Evolutionary conservation across 176 grass and related monocot genomes (phyloP).

Genomic region (Coix lacrymajobi): DNA sequence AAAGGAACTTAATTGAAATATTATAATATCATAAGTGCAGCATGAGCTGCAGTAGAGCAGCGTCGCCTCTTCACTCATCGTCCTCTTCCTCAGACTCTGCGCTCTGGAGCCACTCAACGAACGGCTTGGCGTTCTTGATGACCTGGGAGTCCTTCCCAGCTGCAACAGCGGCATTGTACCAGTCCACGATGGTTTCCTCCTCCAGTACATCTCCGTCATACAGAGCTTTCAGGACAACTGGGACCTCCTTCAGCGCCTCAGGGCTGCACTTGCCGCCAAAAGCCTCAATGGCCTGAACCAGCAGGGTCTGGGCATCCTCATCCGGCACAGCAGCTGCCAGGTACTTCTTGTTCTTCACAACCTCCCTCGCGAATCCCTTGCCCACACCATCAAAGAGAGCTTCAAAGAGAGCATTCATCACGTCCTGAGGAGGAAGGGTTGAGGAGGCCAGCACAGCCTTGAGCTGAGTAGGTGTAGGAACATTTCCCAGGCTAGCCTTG

Average conservation of each 20-base stretch:
- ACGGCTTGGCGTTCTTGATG: slow-evolving; percentile 51
- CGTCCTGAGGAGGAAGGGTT: slow-evolving; percentile 34
- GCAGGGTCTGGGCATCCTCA: slow-evolving; percentile 37
- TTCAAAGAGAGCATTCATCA: slow-evolving; percentile 55
- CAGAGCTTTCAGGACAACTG: slow-evolving; percentile 52
- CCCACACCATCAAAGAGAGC: slow-evolving; percentile 54
- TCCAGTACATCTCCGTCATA: slow-evolving; percentile 71
- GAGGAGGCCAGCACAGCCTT: slow-evolving; percentile 36
- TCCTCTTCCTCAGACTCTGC: slow-evolving; percentile 66
- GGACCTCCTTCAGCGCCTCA: slow-evolving; percentile 71
- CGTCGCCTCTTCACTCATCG: background rate
- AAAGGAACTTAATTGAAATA: background rate
- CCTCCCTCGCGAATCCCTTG: slow-evolving; percentile 74
- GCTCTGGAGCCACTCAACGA: slow-evolving; percentile 72
- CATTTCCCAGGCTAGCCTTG: slow-evolving; percentile 45
- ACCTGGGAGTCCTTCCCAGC: slow-evolving; percentile 34
- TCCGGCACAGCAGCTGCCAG: slow-evolving; percentile 39
- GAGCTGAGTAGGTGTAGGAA: slow-evolving; percentile 35
- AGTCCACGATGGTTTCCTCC: slow-evolving; percentile 65
- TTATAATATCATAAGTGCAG: background rate
- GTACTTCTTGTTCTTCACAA: slow-evolving; percentile 61
- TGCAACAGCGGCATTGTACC: slow-evolving; percentile 43
- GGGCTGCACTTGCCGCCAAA: slow-evolving; percentile 43
- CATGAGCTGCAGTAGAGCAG: background rate
- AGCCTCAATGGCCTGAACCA: slow-evolving; percentile 45